phyloP scores from a whole-genome alignment of 805 yeast species.

The Suhomyces prunicola region DNA sequence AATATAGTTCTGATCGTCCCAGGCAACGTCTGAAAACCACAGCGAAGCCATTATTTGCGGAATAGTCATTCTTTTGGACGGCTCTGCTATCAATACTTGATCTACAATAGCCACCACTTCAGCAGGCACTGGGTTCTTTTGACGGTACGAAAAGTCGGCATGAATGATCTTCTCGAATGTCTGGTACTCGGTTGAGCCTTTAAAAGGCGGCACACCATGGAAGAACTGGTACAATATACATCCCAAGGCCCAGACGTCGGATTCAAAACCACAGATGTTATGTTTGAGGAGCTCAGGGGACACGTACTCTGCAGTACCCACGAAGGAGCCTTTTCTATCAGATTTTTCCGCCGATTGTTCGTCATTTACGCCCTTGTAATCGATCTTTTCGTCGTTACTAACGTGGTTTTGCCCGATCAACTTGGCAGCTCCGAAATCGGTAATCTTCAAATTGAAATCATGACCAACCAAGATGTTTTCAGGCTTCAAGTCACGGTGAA shows the following conservation, averaged over 20 bases:
- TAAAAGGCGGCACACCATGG: constrained; percentile 84
- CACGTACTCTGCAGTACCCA: constrained; percentile 96
- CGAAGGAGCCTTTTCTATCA: constrained; percentile 63
- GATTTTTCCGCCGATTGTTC: constrained; percentile 11
- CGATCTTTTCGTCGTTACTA: constrained; percentile 27
- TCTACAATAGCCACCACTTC: constrained; percentile 32
- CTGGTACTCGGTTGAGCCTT: constrained; percentile 78
- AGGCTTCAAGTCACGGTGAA: constrained; percentile 93
- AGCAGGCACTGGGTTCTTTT: constrained; percentile 24
- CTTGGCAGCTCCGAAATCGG: constrained; percentile 98
- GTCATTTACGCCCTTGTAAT: constrained; percentile 27
- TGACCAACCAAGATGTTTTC: constrained; percentile 84
- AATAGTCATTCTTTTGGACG: constrained; percentile 28
- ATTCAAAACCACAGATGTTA: constrained; percentile 77
- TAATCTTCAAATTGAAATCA: constrained; percentile 84
- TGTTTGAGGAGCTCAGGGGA: constrained; percentile 82
- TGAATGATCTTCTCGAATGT: constrained; percentile 87
- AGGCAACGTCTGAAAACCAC: constrained; percentile 39
- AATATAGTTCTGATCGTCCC: constrained; percentile 39
- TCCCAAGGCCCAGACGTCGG: constrained; percentile 94
- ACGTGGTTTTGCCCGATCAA: constrained; percentile 45
- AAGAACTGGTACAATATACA: constrained; percentile 82
- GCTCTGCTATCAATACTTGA: constrained; percentile 30
- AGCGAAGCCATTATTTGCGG: constrained; percentile 29
- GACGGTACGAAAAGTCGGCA: constrained; percentile 57